Conservation (phyloP, 306 rosid genomes). For the Oemleria cerasiformis region DNA sequence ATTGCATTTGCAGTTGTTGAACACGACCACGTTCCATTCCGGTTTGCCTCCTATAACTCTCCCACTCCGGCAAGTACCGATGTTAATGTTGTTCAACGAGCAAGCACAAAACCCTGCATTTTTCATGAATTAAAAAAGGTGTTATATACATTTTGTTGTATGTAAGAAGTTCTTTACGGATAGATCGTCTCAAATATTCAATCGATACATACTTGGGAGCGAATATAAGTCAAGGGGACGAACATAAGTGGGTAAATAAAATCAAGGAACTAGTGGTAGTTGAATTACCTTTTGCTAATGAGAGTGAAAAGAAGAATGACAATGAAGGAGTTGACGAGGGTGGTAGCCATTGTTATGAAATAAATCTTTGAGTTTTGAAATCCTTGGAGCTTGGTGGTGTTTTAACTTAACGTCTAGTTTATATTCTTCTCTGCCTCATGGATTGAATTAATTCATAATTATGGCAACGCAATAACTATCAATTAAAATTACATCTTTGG, state of each 20-base stretch:
- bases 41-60: constrained; percentile 39
- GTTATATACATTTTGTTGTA: not conserved
- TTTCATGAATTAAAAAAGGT: not conserved
- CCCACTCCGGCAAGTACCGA: constrained; percentile 48
- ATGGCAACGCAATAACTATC: not conserved
- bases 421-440: too few species aligned
- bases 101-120: constrained; percentile 43
- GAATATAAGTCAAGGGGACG: too few species aligned
- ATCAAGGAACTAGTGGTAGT: too few species aligned
- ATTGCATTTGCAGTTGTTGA: constrained; percentile 44
- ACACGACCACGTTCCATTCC: constrained; percentile 58
- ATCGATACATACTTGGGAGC: too few species aligned
- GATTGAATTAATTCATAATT: not conserved
- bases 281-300: constrained; percentile 36
- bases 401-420: not conserved
- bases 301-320: constrained; percentile 21
- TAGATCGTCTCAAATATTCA: too few species aligned
- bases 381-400: not conserved
- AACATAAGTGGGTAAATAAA: not conserved
- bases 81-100: constrained; percentile 39
- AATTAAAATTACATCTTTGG: not conserved
- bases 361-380: not conserved
- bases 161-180: not conserved
- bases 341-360: constrained; percentile 3
- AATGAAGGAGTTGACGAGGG: constrained; percentile 7